phyloP scores from a whole-genome alignment of 1,139 yeast species.

The Candida gigantensis region DNA sequence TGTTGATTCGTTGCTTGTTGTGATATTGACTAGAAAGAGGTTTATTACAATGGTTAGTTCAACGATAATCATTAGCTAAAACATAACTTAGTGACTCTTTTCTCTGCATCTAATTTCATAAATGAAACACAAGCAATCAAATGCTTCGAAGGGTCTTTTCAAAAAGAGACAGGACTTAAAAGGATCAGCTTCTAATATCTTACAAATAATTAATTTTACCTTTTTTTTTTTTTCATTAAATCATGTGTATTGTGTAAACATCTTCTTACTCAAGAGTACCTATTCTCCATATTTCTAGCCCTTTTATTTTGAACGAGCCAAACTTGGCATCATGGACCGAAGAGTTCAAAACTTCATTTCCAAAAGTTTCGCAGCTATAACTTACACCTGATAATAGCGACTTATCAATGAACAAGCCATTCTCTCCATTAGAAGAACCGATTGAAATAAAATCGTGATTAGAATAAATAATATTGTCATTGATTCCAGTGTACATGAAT shows the following conservation, averaged over 20 bases:
- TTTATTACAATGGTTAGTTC: no score
- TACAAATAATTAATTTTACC: no score
- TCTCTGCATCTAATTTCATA: no score
- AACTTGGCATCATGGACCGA: slow-evolving; percentile 34
- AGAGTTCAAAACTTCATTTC: slow-evolving; percentile 70
- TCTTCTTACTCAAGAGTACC: slow-evolving; percentile 30
- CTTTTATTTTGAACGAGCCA: slow-evolving; percentile 68
- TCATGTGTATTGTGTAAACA: background rate
- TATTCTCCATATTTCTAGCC: slow-evolving; percentile 85
- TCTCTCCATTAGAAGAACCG: slow-evolving; percentile 90
- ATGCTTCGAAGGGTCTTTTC: no score
- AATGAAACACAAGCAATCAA: no score
- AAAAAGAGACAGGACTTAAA: no score
- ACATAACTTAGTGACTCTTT: no score
- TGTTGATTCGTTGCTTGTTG: no score
- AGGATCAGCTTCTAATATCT: no score
- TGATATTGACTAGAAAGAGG: no score
- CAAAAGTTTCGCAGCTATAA: slow-evolving; percentile 79
- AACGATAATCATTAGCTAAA: no score
- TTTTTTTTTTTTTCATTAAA: no score
- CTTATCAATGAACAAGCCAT: slow-evolving; percentile 87
- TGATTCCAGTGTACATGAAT: slow-evolving; percentile 84
- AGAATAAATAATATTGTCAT: slow-evolving; percentile 84
- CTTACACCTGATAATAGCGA: slow-evolving; percentile 76
- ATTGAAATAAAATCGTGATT: slow-evolving; percentile 75